Evolutionary conservation across 768 basidiomycete genomes (phyloP).

Genomic region (Chiua virens): DNA sequence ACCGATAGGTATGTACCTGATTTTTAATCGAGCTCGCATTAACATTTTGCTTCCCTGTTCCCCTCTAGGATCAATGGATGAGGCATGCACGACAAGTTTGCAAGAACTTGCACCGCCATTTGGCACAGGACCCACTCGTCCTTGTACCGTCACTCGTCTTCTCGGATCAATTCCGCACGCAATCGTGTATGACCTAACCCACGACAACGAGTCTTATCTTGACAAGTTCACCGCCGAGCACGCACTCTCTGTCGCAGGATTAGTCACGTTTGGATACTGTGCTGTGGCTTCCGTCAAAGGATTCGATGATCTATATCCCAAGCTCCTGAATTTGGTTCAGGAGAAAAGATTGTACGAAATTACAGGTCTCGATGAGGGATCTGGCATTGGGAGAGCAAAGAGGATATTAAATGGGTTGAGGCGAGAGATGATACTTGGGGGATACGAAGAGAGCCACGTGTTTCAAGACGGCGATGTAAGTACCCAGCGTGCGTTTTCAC

Average conservation of each 20-base stretch:
- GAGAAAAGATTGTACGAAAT: constrained; percentile 82
- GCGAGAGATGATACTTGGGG: constrained; percentile 87
- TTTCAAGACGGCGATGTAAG: constrained; percentile 94
- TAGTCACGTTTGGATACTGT: constrained; percentile 87
- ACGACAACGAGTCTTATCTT: constrained; percentile 92
- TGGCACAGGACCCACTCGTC: constrained; percentile 75
- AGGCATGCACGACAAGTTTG: constrained; percentile 71
- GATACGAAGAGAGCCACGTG: constrained; percentile 90
- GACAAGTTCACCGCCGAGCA: constrained; percentile 94
- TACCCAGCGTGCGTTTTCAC: constrained; percentile 13
- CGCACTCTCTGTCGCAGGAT: constrained; percentile 88
- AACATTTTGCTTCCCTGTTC: background rate
- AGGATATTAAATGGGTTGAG: constrained; percentile 84
- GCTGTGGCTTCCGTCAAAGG: constrained; percentile 95
- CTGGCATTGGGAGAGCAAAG: constrained; percentile 59
- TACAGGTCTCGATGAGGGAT: constrained; percentile 52
- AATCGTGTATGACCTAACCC: constrained; percentile 91
- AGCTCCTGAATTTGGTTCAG: constrained; percentile 83
- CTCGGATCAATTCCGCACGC: constrained; percentile 91
- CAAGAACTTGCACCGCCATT: constrained; percentile 82
- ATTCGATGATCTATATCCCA: constrained; percentile 96
- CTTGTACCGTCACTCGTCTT: constrained; percentile 73
- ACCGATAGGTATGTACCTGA: constrained; percentile 67
- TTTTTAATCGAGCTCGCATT: background rate
- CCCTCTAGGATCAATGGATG: constrained; percentile 84